Conservation (phyloP, 805 yeast genomes). For the Cyberlindnera mississippiensis region DNA sequence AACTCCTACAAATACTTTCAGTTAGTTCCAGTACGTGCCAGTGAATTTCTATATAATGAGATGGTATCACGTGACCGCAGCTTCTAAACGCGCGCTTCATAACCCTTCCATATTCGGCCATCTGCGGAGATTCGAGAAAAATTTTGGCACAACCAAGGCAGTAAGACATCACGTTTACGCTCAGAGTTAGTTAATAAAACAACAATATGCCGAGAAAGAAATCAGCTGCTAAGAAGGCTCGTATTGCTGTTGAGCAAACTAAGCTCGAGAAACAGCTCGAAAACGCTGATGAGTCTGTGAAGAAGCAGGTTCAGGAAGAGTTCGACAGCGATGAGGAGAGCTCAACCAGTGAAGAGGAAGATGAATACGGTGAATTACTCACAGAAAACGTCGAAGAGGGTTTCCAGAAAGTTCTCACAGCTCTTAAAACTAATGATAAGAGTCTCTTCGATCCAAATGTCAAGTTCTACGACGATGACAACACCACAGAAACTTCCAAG, state of each 20-base stretch:
- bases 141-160: background rate
- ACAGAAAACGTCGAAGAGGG: slow-evolving; percentile 85
- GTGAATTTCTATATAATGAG: too few species aligned
- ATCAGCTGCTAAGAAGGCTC: slow-evolving; percentile 73
- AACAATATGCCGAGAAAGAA: slow-evolving; percentile 79
- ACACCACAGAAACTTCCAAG: slow-evolving; percentile 30
- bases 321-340: slow-evolving; percentile 37
- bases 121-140: background rate
- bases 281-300: slow-evolving; percentile 18
- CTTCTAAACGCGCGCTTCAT: background rate
- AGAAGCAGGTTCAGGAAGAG: slow-evolving; percentile 30
- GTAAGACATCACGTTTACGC: background rate
- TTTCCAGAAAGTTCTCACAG: slow-evolving; percentile 62
- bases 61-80: too few species aligned
- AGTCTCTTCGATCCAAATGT: slow-evolving; percentile 61
- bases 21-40: too few species aligned
- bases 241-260: slow-evolving; percentile 35
- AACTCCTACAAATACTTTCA: too few species aligned
- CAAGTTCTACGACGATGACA: slow-evolving; percentile 68
- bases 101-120: background rate
- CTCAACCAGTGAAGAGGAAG: slow-evolving; percentile 57
- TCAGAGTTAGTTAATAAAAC: background rate
- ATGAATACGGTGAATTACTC: slow-evolving; percentile 82
- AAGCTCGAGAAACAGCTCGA: slow-evolving; percentile 24
- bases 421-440: slow-evolving; percentile 67